Evolutionary conservation across 2,329 filamentous ascomycete genomes (phyloP).

Genomic region (Apiospora aurea): DNA sequence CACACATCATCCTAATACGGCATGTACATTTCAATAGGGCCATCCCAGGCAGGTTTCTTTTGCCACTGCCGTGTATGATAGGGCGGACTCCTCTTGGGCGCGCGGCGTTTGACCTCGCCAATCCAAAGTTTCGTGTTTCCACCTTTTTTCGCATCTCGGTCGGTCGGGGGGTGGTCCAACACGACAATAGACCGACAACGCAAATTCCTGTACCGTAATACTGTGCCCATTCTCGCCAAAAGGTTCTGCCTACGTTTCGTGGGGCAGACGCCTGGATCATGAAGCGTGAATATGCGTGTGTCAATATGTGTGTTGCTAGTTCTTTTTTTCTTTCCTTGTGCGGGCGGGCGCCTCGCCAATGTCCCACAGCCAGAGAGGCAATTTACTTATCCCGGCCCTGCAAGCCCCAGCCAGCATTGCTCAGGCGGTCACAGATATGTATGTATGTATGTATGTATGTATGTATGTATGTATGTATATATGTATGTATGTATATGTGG

Average conservation of each 20-base stretch:
- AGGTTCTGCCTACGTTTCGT: background rate
- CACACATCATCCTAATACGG: background rate
- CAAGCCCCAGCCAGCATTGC: slow-evolving; percentile 8
- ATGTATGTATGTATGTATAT: slow-evolving; percentile 8
- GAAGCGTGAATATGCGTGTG: background rate
- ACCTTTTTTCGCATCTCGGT: background rate
- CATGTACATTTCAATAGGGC: slow-evolving; percentile 6
- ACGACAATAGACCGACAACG: slow-evolving; percentile 1
- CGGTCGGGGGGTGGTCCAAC: slow-evolving; percentile 6
- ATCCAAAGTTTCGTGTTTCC: slow-evolving; percentile 18
- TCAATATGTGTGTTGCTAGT: background rate
- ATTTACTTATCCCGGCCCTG: slow-evolving; percentile 19
- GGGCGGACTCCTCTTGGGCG: background rate
- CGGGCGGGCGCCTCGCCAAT: slow-evolving; percentile 16
- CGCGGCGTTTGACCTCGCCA: slow-evolving; percentile 16
- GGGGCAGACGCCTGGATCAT: slow-evolving; percentile 2
- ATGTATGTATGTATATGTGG: slow-evolving; percentile 14
- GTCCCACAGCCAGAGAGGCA: slow-evolving; percentile 14
- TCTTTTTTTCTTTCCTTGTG: background rate
- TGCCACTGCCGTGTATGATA: background rate
- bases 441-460: slow-evolving; percentile 6
- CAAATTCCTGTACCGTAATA: background rate
- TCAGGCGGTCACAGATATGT: slow-evolving; percentile 18
- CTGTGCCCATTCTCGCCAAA: slow-evolving; percentile 5
- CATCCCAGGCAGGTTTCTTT: background rate